Conservation (phyloP, 768 basidiomycete genomes). For the Auricularia sp. region DNA sequence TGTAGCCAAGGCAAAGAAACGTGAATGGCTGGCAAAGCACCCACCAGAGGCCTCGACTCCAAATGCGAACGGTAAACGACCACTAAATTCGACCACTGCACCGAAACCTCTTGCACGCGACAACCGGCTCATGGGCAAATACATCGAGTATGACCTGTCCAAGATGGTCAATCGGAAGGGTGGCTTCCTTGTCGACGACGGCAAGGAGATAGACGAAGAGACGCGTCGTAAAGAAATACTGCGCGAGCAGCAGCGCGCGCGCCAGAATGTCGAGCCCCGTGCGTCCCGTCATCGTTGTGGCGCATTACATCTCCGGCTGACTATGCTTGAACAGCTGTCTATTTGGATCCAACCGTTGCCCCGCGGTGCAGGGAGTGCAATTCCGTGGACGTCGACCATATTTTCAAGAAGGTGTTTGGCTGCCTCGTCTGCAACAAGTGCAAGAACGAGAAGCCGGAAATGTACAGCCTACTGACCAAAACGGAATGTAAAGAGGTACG, state of each 20-base stretch:
- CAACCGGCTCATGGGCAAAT: constrained; percentile 64
- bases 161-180: constrained; percentile 97
- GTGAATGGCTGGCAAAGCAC: constrained; percentile 43
- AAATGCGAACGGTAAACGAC: constrained; percentile 71
- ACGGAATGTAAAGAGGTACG: constrained; percentile 93
- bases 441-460: constrained; percentile 82
- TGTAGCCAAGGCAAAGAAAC: constrained; percentile 65
- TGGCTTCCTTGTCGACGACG: constrained; percentile 87
- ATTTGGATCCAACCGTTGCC: constrained; percentile 59
- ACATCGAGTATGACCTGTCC: constrained; percentile 94
- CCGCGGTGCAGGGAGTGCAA: constrained; percentile 81
- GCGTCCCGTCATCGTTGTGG: constrained; percentile 16
- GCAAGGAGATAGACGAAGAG: constrained; percentile 70
- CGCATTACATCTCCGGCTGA: background rate
- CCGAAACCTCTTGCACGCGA: constrained; percentile 54
- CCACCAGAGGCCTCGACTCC: constrained; percentile 27
- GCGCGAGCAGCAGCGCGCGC: constrained; percentile 65
- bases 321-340: constrained; percentile 48
- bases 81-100: constrained; percentile 54
- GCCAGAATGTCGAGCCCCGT: constrained; percentile 71
- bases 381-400: constrained; percentile 81
- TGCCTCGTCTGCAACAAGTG: constrained; percentile 83
- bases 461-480: constrained; percentile 91
- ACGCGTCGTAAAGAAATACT: constrained; percentile 67
- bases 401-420: constrained; percentile 70